Conservation (phyloP, 169 alveolate species). For the Toxoplasma gondii region DNA sequence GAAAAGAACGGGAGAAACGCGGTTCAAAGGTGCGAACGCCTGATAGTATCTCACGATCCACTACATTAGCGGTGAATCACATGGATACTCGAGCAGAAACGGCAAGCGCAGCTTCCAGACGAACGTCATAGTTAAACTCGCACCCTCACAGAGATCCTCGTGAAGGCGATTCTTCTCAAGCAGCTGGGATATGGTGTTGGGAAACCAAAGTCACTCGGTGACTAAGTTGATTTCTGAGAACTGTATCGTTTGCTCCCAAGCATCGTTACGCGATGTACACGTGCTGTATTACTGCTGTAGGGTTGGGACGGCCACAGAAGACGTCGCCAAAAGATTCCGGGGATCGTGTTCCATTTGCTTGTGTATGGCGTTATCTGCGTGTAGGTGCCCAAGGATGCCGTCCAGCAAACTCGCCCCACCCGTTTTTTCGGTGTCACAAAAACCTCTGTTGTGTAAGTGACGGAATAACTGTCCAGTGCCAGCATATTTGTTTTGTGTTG, state of each 20-base stretch:
- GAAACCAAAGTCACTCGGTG: background rate
- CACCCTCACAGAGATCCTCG: background rate
- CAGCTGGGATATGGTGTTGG: background rate
- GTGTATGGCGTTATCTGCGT: background rate
- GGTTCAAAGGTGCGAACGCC: background rate
- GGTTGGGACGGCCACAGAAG: no score
- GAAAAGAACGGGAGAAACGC: background rate
- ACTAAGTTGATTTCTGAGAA: no score
- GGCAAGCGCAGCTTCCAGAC: background rate
- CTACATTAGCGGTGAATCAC: background rate
- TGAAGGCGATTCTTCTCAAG: background rate
- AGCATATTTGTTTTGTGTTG: background rate
- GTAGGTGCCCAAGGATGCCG: slow-evolving; percentile 21
- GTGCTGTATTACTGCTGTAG: no score
- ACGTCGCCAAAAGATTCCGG: no score
- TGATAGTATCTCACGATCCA: background rate
- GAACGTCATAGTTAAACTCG: background rate
- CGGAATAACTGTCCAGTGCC: background rate
- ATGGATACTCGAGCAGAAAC: background rate
- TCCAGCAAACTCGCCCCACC: slow-evolving; percentile 15
- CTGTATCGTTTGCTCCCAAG: no score
- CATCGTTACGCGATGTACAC: no score
- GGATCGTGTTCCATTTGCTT: no score
- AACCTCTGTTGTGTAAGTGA: slow-evolving; percentile 10
- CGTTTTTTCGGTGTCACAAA: slow-evolving; percentile 30